Evolutionary conservation across 2,329 filamentous ascomycete genomes (phyloP).

Genomic region (Curvularia lunata): DNA sequence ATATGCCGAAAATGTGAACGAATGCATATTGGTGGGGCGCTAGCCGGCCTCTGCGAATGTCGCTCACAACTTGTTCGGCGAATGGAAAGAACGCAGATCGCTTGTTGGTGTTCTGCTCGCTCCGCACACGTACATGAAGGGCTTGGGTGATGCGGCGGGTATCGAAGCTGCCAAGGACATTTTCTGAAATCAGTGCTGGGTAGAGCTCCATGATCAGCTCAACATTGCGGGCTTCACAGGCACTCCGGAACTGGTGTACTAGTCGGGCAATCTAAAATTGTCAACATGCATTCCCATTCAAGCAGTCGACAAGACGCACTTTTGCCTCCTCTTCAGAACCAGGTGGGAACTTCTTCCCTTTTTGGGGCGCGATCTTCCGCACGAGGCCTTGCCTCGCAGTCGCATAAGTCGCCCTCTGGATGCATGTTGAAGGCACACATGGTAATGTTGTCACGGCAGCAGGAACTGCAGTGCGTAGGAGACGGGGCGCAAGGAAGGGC

Average conservation of each 20-base stretch:
- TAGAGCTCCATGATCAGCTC: constrained; percentile 37
- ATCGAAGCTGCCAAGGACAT: constrained; percentile 26
- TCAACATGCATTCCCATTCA: not conserved
- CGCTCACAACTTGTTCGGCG: constrained; percentile 48
- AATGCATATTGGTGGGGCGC: constrained; percentile 49
- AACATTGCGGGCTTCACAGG: constrained; percentile 25
- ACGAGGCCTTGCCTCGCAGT: constrained; percentile 13
- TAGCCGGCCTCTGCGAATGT: constrained; percentile 47
- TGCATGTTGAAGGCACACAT: constrained; percentile 8
- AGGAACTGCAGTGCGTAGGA: constrained; percentile 29
- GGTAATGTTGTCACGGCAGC: constrained; percentile 11
- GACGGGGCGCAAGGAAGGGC: constrained; percentile 45
- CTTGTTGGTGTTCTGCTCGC: constrained; percentile 10
- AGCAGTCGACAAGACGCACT: not conserved
- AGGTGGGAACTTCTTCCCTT: not conserved
- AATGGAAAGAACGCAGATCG: constrained; percentile 34
- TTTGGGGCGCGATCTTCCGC: not conserved
- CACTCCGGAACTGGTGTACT: constrained; percentile 24
- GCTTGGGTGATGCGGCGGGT: constrained; percentile 44
- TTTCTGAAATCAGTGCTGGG: constrained; percentile 26
- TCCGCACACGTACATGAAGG: constrained; percentile 47
- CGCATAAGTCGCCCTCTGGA: constrained; percentile 23
- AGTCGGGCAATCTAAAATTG: constrained; percentile 8
- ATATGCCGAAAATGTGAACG: constrained; percentile 56
- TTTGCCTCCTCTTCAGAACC: not conserved